A percentile compares a stretch with the other conserved stretches of the same genome.
phyloP scores from a whole-genome alignment of 495 filamentous ascomycete genomes.

The Neurospora sp. region DNA sequence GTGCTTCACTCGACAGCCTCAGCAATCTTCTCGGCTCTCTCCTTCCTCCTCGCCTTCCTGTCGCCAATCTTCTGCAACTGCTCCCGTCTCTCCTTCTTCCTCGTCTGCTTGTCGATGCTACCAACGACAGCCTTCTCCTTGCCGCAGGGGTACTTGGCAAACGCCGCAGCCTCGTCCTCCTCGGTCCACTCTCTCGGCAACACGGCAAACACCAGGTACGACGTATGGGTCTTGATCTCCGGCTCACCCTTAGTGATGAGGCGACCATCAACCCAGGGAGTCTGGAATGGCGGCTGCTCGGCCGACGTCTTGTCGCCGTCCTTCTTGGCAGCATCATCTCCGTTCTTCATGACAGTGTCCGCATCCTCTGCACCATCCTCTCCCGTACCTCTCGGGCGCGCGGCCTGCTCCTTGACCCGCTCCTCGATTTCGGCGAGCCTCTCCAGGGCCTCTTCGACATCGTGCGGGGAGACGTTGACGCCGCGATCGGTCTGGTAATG shows the following conservation, averaged over 20 bases:
- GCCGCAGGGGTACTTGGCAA: slow-evolving; percentile 49
- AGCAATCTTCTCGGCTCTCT: slow-evolving; percentile 17
- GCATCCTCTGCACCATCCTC: slow-evolving; percentile 19
- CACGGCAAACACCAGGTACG: slow-evolving; percentile 87
- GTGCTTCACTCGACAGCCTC: slow-evolving; percentile 1
- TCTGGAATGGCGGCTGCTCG: not conserved
- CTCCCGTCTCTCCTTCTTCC: slow-evolving; percentile 38
- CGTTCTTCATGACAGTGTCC: slow-evolving; percentile 12
- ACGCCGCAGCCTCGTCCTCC: slow-evolving; percentile 66
- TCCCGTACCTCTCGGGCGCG: slow-evolving; percentile 11
- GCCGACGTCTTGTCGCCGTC: not conserved
- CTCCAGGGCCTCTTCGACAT: slow-evolving; percentile 67
- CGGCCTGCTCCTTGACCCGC: slow-evolving; percentile 47
- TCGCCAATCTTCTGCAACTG: slow-evolving; percentile 19
- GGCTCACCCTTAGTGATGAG: slow-evolving; percentile 70
- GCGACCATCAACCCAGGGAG: slow-evolving; percentile 51
- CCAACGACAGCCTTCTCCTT: slow-evolving; percentile 35
- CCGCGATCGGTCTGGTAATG: slow-evolving; percentile 31
- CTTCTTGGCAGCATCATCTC: slow-evolving; percentile 21
- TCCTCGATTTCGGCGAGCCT: slow-evolving; percentile 65
- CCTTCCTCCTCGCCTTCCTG: slow-evolving; percentile 21
- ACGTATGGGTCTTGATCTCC: slow-evolving; percentile 90
- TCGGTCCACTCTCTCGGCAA: slow-evolving; percentile 76
- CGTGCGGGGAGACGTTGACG: slow-evolving; percentile 43
- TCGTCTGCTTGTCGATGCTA: slow-evolving; percentile 41